Conservation (phyloP, 2,329 filamentous ascomycete species). For the Pseudophaeomoniella oleicola region DNA sequence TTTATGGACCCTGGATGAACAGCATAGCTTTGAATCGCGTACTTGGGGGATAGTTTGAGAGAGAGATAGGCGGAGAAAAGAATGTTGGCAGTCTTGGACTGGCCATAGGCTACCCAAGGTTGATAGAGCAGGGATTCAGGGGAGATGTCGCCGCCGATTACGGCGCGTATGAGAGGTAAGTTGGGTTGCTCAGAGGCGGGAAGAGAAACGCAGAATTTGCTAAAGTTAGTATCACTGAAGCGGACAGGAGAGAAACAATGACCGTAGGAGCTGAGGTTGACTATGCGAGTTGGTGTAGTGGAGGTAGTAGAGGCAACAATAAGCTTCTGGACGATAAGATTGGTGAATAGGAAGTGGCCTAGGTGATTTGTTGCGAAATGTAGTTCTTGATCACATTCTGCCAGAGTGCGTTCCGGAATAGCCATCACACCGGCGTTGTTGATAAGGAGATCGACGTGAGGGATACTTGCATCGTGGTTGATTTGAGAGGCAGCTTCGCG, state of each 20-base stretch:
- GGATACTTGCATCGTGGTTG: slow-evolving; percentile 13
- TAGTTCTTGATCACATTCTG: slow-evolving; percentile 4
- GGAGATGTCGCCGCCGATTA: slow-evolving; percentile 1
- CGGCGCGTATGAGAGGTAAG: slow-evolving; percentile 1
- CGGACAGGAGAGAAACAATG: slow-evolving; percentile 16
- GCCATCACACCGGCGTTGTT: slow-evolving; percentile 30
- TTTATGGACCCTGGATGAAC: slow-evolving; percentile 23
- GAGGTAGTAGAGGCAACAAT: slow-evolving; percentile 12
- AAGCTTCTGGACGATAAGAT: slow-evolving; percentile 20
- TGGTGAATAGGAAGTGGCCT: slow-evolving; percentile 24
- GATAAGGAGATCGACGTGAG: slow-evolving; percentile 24
- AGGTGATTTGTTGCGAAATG: slow-evolving; percentile 24
- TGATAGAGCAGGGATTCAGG: slow-evolving; percentile 16
- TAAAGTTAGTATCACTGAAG: slow-evolving; percentile 20
- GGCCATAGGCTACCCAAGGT: slow-evolving; percentile 25
- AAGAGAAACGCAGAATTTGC: slow-evolving; percentile 9
- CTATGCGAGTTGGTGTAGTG: slow-evolving; percentile 10
- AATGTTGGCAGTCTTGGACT: slow-evolving; percentile 32
- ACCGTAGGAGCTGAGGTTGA: slow-evolving; percentile 15
- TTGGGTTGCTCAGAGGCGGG: slow-evolving; percentile 8
- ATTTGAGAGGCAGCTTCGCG: slow-evolving; percentile 18
- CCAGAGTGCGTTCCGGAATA: slow-evolving; percentile 9
- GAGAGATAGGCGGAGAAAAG: slow-evolving; percentile 26
- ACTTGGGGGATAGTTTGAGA: slow-evolving; percentile 6
- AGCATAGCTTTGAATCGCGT: slow-evolving; percentile 21